Evolutionary conservation across 768 basidiomycete species (phyloP).

Genomic region (Tylopilus felleus): DNA sequence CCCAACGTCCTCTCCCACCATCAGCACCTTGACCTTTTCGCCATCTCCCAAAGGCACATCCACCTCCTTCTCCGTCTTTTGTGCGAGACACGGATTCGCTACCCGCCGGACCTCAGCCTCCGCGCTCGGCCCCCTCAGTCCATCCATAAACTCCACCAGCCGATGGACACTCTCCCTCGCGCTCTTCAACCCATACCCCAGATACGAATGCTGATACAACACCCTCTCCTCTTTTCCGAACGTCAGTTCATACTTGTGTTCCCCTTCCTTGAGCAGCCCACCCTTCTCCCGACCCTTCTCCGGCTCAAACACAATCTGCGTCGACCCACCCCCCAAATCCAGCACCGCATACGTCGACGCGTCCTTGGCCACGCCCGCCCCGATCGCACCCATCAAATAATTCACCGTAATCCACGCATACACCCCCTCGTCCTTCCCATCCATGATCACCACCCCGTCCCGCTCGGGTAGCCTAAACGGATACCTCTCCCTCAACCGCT

Average conservation of each 20-base stretch:
- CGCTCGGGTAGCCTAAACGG: constrained; percentile 63
- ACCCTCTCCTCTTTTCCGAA: constrained; percentile 71
- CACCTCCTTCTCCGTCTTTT: constrained; percentile 58
- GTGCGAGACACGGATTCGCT: constrained; percentile 79
- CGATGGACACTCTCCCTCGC: constrained; percentile 83
- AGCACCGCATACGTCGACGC: constrained; percentile 80
- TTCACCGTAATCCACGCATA: constrained; percentile 99
- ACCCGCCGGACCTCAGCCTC: constrained; percentile 8
- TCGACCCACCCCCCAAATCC: constrained; percentile 95
- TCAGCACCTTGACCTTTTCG: constrained; percentile 63
- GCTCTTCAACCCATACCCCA: constrained; percentile 93
- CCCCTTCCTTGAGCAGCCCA: constrained; percentile 62
- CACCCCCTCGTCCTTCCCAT: constrained; percentile 95
- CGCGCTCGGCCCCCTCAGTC: constrained; percentile 32
- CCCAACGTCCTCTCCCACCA: constrained; percentile 81
- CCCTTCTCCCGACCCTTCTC: constrained; percentile 43
- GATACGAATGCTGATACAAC: constrained; percentile 96
- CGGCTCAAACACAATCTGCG: constrained; percentile 97
- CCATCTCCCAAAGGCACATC: constrained; percentile 50
- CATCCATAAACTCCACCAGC: constrained; percentile 82
- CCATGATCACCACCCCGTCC: constrained; percentile 85
- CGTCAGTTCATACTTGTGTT: constrained; percentile 83
- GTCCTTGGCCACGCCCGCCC: constrained; percentile 43
- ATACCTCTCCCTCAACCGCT: constrained; percentile 53
- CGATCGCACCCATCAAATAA: constrained; percentile 78